Evolutionary conservation across 2,329 filamentous ascomycete genomes (phyloP), one percentile per base, ranked within the genome.

Genomic region (Aspergillus fischeri): DNA sequence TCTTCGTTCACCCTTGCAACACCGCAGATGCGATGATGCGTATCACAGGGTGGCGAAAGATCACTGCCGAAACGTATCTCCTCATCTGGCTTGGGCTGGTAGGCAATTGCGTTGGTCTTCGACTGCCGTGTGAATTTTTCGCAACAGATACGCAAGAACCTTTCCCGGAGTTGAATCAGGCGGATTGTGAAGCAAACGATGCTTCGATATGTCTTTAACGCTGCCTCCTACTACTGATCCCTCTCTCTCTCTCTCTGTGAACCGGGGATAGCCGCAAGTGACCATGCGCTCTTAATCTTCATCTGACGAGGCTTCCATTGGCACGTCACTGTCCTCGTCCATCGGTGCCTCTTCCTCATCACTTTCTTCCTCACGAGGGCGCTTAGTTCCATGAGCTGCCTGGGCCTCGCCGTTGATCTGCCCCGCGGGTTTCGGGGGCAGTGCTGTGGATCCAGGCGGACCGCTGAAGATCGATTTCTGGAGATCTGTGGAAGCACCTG

Each of bases 1-100:
- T 93, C 75, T 97, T 96, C 75, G 83, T 97, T 65, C 94, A 99
- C 77, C 93, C 94, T 25, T 97, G 94, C 76, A 85, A 90, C 71
- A 90, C 94, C 8, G 89, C 89, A 55, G 88, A 93, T 63, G 89
- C 90, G 53, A 89, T 97, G 83, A 79, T 80, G 64, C 79, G 78
- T 52, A 86, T 91, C 67, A 77, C 83, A 65, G 67, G 73, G 14
- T 66, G 67, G 51, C 65, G 64, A 56, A 60, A 67, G n/a, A 62
- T 78, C 48, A 74, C 65, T 20, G 73, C 79, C 5, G 72, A 86
- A 67, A 81, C 87, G 66, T 97, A 97, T 78, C 80, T 97, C 68
- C 83, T 91, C 76, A 77, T 91, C 55, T 97, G 93, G 92, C 81
- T 97, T 60, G 92, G 92, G n/a, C 78, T 96, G 57, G 85, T 96